phyloP scores from a whole-genome alignment of 2,329 filamentous ascomycete species.

The Colletotrichum sp. region DNA sequence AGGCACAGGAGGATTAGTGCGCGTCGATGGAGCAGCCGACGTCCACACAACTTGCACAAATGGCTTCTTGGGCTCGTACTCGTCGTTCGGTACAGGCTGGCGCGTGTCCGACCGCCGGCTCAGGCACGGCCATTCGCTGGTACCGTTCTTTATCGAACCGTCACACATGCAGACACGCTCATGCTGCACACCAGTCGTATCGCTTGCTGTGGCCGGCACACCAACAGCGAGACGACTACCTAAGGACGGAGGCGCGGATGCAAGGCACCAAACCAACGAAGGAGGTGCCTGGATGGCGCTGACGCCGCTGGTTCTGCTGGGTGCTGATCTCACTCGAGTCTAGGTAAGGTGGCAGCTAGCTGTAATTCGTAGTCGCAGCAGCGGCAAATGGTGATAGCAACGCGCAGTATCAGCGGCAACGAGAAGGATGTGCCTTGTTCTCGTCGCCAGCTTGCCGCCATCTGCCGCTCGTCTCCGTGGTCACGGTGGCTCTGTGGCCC shows the following conservation, averaged over 20 bases:
- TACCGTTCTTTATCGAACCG: constrained; percentile 6
- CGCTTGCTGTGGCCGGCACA: constrained; percentile 8
- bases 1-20: constrained; percentile 8
- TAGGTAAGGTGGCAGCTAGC: not conserved
- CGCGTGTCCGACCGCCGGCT: constrained; percentile 15
- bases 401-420: constrained; percentile 4
- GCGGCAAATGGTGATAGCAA: constrained; percentile 10
- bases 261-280: constrained; percentile 16
- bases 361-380: not conserved
- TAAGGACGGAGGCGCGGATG: constrained; percentile 7
- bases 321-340: constrained; percentile 7
- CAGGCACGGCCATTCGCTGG: constrained; percentile 17
- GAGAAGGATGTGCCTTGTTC: not conserved
- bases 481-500: not conserved
- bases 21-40: constrained; percentile 8
- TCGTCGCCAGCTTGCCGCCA: not conserved
- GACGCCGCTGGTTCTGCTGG: constrained; percentile 3
- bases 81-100: constrained; percentile 2
- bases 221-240: not conserved
- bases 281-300: not conserved
- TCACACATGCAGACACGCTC: constrained; percentile 19
- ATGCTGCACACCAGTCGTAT: constrained; percentile 21
- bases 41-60: constrained; percentile 24
- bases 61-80: constrained; percentile 18
- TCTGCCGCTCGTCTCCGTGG: constrained; percentile 8